Percentiles rank a stretch among this genome's conserved stretches.
phyloP scores from a whole-genome alignment of 345 rosid genomes.

The Eutrema heterophyllum region DNA sequence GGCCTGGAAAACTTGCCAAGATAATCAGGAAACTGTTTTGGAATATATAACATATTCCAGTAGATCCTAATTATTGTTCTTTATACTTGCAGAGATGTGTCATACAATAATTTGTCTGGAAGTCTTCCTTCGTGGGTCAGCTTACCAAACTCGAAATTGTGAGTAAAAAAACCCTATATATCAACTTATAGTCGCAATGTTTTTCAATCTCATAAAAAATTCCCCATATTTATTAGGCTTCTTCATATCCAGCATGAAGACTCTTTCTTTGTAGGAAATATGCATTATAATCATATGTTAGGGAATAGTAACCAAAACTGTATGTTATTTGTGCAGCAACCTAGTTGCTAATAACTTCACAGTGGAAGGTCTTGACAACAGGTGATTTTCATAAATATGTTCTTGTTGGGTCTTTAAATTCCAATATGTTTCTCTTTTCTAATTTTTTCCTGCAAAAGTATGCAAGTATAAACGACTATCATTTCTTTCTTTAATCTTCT shows the following conservation, averaged over 20 bases:
- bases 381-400: constrained; percentile 32
- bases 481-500: not conserved
- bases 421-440: not conserved
- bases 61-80: not conserved
- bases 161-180: constrained; percentile 13
- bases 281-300: not conserved
- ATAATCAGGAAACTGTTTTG: not conserved
- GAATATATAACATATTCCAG: not conserved
- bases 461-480: not conserved
- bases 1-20: constrained; percentile 1
- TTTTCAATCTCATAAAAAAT: not conserved
- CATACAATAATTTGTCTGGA: constrained; percentile 64
- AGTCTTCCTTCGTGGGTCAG: constrained; percentile 69
- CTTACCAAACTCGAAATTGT: constrained; percentile 43
- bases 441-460: not conserved
- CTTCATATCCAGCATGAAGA: constrained; percentile 3
- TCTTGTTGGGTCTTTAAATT: not conserved
- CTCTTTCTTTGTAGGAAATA: not conserved
- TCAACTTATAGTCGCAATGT: not conserved
- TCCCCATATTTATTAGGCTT: not conserved
- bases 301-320: not conserved
- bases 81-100: constrained; percentile 56
- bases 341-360: constrained; percentile 71
- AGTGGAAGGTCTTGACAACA: constrained; percentile 34
- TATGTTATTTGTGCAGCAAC: constrained; percentile 50